Percentiles rank a stretch among this genome's conserved stretches.
Evolutionary conservation across 148 eudicot genomes (phyloP).

Genomic region (Oxyria digyna): DNA sequence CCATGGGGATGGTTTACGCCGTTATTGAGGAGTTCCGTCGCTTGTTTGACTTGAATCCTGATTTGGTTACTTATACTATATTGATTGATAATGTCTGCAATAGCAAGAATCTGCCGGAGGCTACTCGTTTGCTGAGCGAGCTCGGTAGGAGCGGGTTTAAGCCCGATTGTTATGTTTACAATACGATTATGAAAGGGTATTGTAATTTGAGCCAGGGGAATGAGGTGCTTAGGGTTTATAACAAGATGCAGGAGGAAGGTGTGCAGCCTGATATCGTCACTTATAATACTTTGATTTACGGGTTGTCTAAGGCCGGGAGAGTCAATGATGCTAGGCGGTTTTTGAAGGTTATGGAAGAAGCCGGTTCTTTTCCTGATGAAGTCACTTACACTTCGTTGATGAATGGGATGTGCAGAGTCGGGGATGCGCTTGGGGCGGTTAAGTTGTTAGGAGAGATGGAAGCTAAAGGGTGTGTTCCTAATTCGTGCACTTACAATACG

Average conservation of each 20-base stretch:
- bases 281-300: constrained; percentile 69
- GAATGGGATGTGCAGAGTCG: constrained; percentile 87
- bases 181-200: constrained; percentile 80
- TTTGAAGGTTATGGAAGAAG: constrained; percentile 45
- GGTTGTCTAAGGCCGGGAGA: constrained; percentile 66
- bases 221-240: constrained; percentile 58
- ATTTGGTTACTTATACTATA: constrained; percentile 71
- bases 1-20: constrained; percentile 34
- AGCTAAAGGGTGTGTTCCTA: constrained; percentile 58
- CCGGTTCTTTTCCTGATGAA: constrained; percentile 58
- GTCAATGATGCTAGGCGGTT: constrained; percentile 70
- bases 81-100: constrained; percentile 88
- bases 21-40: constrained; percentile 42
- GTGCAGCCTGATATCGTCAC: constrained; percentile 65
- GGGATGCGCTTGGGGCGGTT: constrained; percentile 53
- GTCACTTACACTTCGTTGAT: constrained; percentile 81
- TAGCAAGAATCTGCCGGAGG: constrained; percentile 63
- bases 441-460: constrained; percentile 62
- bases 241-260: constrained; percentile 61
- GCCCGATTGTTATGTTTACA: constrained; percentile 78
- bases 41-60: constrained; percentile 39
- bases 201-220: constrained; percentile 49
- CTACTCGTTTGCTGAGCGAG: constrained; percentile 49
- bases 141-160: constrained; percentile 50
- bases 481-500: constrained; percentile 76